These are phyloP conservation scores for Annulohypoxylon stygium DNA, from an alignment of 495 filamentous ascomycete genomes.

Conservation along the genomic window DNA sequence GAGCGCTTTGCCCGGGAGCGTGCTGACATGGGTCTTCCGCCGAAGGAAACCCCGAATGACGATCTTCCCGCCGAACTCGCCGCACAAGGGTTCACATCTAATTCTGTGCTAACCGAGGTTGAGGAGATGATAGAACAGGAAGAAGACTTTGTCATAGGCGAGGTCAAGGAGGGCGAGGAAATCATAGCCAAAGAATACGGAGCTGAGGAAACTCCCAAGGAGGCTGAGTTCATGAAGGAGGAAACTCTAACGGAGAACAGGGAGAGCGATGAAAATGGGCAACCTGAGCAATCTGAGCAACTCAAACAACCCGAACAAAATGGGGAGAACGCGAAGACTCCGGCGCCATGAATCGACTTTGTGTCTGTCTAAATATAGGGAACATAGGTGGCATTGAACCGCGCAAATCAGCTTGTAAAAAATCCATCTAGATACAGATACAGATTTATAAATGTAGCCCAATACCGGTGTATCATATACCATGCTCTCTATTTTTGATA, in stretches of 20 bases:
- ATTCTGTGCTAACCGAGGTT: constrained; percentile 54
- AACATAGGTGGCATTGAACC: constrained; percentile 32
- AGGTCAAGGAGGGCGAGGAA: constrained; percentile 47
- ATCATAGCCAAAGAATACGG: constrained; percentile 46
- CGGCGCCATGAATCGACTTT: not conserved
- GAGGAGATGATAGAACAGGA: constrained; percentile 56
- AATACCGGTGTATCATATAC: constrained; percentile 30
- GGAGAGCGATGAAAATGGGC: not conserved
- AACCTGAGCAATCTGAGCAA: too few species aligned
- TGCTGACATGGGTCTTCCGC: constrained; percentile 54
- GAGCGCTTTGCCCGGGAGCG: constrained; percentile 70
- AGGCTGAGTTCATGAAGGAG: constrained; percentile 28
- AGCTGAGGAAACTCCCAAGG: constrained; percentile 33
- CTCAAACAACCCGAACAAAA: too few species aligned
- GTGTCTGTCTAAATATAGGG: not conserved
- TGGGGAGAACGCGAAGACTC: constrained; percentile 10
- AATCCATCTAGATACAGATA: constrained; percentile 24
- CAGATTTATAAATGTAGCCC: constrained; percentile 29
- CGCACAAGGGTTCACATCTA: constrained; percentile 44
- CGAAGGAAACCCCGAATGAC: constrained; percentile 29
- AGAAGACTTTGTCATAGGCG: constrained; percentile 57
- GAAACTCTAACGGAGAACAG: constrained; percentile 1
- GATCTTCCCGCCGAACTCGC: constrained; percentile 59
- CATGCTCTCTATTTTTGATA: constrained; percentile 19
- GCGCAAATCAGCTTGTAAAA: constrained; percentile 39